These are phyloP conservation scores for Chlamydomonas sphaeroides DNA, from an alignment of 139 green algal species.

Conservation along the genomic window DNA sequence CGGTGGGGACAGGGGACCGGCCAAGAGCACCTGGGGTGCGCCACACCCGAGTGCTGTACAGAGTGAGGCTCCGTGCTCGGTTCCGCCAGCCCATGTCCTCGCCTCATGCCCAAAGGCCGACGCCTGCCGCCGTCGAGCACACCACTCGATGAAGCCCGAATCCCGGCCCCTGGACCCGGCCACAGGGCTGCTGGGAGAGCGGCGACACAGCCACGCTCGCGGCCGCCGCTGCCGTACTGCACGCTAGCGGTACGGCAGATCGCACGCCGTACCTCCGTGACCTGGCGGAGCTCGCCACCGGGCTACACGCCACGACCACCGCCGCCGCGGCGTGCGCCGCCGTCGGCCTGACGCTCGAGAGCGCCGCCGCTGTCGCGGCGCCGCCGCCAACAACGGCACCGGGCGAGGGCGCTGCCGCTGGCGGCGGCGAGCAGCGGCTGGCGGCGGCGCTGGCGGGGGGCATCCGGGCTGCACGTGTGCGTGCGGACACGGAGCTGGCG, in stretches of 20 bases:
- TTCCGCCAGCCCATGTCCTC: too few species aligned
- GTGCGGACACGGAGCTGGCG: background rate
- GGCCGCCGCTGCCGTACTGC: background rate
- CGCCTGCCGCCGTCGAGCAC: too few species aligned
- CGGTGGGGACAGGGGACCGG: background rate
- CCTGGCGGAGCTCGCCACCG: background rate
- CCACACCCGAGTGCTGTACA: too few species aligned
- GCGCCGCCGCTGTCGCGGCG: too few species aligned
- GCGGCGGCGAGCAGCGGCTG: background rate
- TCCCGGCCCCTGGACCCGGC: too few species aligned
- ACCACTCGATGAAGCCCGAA: too few species aligned
- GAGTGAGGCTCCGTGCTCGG: too few species aligned
- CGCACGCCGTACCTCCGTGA: slow-evolving; percentile 19
- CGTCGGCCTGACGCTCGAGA: background rate
- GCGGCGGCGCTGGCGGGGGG: background rate
- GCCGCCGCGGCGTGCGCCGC: background rate
- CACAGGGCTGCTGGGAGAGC: slow-evolving; percentile 5
- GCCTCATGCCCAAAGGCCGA: too few species aligned
- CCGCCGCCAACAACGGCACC: background rate
- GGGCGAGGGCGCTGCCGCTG: background rate
- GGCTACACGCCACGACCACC: background rate
- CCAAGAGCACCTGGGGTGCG: too few species aligned
- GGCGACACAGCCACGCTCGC: background rate
- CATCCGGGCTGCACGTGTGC: background rate
- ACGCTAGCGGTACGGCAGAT: background rate